These are phyloP conservation scores for Bipolaris victoriae DNA, from an alignment of 2,329 filamentous ascomycete species.

Conservation along the genomic window DNA sequence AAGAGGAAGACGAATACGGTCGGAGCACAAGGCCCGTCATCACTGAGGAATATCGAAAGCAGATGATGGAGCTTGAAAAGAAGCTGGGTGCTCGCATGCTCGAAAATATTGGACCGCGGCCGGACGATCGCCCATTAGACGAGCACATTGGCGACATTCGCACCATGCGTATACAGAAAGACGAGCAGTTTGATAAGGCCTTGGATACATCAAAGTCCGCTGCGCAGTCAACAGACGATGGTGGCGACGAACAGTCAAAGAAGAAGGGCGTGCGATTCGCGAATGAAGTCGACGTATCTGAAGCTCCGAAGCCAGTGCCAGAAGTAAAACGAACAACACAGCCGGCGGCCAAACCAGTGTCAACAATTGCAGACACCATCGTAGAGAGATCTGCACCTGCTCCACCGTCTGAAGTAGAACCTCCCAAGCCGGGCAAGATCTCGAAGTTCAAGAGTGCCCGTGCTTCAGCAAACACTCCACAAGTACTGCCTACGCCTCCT, in stretches of 20 bases:
- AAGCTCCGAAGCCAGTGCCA: conserved; percentile 37
- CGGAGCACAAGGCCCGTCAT: conserved; percentile 71
- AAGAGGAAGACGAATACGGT: conserved; percentile 78
- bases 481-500: conserved; percentile 32
- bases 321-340: conserved; percentile 22
- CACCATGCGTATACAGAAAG: conserved; percentile 56
- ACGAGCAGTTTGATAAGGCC: conserved; percentile 46
- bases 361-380: conserved; percentile 45
- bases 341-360: conserved; percentile 11
- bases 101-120: conserved; percentile 63
- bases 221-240: conserved; percentile 6
- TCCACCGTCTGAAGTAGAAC: conserved; percentile 18
- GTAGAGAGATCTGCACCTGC: conserved; percentile 38
- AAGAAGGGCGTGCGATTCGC: conserved; percentile 84
- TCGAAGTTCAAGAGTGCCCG: conserved; percentile 52
- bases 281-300: conserved; percentile 72
- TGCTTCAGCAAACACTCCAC: conserved; percentile 24
- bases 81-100: conserved; percentile 68
- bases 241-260: conserved; percentile 14
- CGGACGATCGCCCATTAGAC: conserved; percentile 43
- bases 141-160: conserved; percentile 64
- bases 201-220: conserved; percentile 14
- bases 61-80: conserved; percentile 86
- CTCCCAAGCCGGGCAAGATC: conserved; percentile 41
- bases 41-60: conserved; percentile 74